Percentiles rank a stretch among this genome's conserved stretches.
Conservation (phyloP, 345 rosid species). For the Streptanthus diversifolius region DNA sequence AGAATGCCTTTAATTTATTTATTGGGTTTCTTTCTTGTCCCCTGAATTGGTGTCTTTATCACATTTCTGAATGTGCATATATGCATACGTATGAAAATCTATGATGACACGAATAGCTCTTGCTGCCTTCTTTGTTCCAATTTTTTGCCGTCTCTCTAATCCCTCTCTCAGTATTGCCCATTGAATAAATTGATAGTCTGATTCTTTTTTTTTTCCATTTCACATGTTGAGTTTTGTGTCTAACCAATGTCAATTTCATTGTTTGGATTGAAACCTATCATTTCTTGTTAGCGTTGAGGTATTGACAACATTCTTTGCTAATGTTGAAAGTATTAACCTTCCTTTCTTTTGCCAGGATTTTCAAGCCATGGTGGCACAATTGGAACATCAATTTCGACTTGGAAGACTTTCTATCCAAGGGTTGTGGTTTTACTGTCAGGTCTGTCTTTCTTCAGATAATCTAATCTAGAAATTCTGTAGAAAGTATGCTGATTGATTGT, state of each 20-base stretch:
- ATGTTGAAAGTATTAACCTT: neutral
- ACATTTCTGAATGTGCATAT: neutral
- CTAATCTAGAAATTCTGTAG: neutral
- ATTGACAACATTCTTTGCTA: neutral
- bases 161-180: neutral
- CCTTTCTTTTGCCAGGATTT: conserved; percentile 58
- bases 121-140: neutral
- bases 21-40: conserved; percentile 18
- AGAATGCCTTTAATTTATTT: neutral
- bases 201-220: conserved; percentile 10
- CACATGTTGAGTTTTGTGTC: neutral
- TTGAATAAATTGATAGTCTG: neutral
- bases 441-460: conserved; percentile 29
- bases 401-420: conserved; percentile 97
- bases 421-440: conserved; percentile 99
- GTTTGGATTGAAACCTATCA: conserved; percentile 3
- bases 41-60: neutral
- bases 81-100: neutral
- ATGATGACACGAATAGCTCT: neutral
- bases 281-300: neutral
- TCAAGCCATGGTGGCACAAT: conserved; percentile 92
- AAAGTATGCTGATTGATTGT: conserved; percentile 22
- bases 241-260: conserved; percentile 1
- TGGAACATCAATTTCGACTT: conserved; percentile 95
- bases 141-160: neutral